phyloP scores from a whole-genome alignment of 2,329 filamentous ascomycete species.

The Aspergillus niger region DNA sequence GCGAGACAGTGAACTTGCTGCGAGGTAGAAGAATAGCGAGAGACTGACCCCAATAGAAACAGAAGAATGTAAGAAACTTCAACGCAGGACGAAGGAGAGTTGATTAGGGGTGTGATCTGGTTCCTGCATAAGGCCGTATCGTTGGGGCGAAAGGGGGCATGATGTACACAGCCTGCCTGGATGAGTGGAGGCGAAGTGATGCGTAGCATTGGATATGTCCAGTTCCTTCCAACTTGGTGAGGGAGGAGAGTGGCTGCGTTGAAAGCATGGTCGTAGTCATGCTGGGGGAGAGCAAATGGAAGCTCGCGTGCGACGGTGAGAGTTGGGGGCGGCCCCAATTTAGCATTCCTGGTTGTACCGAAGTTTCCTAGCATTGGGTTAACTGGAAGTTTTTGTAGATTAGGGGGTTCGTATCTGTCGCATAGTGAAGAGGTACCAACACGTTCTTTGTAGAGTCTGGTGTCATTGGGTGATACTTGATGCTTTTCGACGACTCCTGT shows the following conservation, averaged over 20 bases:
- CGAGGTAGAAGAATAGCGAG: not conserved
- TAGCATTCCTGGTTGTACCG: constrained; percentile 2
- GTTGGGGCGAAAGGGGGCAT: not conserved
- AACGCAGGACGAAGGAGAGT: not conserved
- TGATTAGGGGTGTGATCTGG: not conserved
- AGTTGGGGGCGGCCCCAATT: constrained; percentile 9
- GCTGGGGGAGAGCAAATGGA: not conserved
- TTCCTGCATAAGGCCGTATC: not conserved
- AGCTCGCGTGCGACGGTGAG: not conserved
- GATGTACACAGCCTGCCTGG: not conserved
- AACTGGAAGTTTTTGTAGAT: not conserved
- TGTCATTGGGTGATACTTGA: not conserved
- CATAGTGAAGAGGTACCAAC: not conserved
- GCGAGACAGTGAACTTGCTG: not conserved
- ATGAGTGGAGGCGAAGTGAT: not conserved
- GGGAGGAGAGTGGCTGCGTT: not conserved
- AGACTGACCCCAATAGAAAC: not conserved
- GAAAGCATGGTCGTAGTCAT: not conserved
- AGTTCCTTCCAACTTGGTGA: not conserved
- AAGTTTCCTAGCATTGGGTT: not conserved
- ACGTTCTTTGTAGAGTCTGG: not conserved
- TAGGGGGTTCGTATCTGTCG: not conserved
- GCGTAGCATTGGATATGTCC: not conserved
- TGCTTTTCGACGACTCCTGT: not conserved
- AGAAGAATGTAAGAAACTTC: not conserved